Evolutionary conservation across 2,329 filamentous ascomycete genomes (phyloP), one percentile per base, ranked within the genome.

Genomic region (Talaromyces sp.): DNA sequence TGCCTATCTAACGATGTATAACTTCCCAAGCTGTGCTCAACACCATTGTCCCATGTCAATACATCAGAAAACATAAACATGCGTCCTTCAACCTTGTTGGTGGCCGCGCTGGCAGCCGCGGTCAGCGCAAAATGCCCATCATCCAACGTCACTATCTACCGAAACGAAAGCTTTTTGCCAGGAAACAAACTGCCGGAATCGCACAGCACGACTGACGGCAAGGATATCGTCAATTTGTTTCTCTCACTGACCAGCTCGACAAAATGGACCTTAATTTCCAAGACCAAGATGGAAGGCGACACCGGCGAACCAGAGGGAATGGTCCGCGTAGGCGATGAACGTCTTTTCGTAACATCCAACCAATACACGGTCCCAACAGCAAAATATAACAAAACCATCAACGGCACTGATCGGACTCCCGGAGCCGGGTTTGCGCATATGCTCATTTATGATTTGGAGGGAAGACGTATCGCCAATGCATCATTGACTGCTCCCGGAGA

Each of bases 341-440:
- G 77, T 15, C 79, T 75, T 56, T 70, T 80, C 59, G 70, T 81
- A 39, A 75, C 73, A 21, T 72, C 74, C 9, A 77, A 75, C 17
- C 73, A 80, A 62, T 80, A 76, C 63, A 78, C 71, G 3, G 63
- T 66, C 21, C 66, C 66, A 1, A 79, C 76, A 2, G 53, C 70
- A 13, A 74, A 73, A 57, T 78, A 74, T 61, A 60, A 63, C 50
- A 55, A 84, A 71, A 85, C 85, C 80, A 83, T 87, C 51, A 87
- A 84, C 2, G 84, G 84, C 5, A 81, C 84, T 5, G 84, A 87
- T 65, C 72, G 77, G 22, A 74, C 71, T 6, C 60, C 75, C 1
- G 77, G 78, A 3, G 70, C 70, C 2, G 78, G 78, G 0, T 78
- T 77, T 51, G 73, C 73, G 7, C 77, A 80, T 53, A 57, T 80